phyloP scores from a whole-genome alignment of 257 asterid species.

The Salvia hispanica region DNA sequence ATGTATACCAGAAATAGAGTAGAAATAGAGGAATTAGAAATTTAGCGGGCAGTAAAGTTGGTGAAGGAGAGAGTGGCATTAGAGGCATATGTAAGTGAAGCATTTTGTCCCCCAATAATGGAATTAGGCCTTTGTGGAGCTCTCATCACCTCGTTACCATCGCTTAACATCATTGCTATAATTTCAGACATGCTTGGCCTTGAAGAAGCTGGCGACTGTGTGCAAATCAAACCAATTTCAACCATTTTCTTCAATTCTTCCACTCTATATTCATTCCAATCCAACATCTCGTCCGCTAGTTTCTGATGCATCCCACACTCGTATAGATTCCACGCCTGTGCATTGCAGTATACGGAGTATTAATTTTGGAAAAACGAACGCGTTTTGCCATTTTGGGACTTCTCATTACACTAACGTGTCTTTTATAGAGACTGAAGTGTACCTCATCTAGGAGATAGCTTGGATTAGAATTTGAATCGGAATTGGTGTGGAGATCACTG shows the following conservation, averaged over 20 bases:
- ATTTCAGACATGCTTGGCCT: slow-evolving; percentile 81
- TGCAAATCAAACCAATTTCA: slow-evolving; percentile 58
- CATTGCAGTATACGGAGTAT: not conserved
- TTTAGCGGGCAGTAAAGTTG: no score
- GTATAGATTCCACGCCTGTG: slow-evolving; percentile 68
- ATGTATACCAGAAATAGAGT: no score
- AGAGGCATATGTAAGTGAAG: no score
- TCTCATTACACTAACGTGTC: no score
- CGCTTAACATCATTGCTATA: slow-evolving; percentile 56
- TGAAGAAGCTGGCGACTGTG: slow-evolving; percentile 60
- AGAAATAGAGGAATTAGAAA: no score
- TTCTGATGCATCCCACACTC: slow-evolving; percentile 46
- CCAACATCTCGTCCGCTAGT: slow-evolving; percentile 56
- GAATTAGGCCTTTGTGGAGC: no score
- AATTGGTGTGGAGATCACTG: slow-evolving; percentile 44
- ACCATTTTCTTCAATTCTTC: slow-evolving; percentile 62
- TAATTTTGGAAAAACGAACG: no score
- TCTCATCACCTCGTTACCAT: slow-evolving; percentile 37
- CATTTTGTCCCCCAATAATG: no score
- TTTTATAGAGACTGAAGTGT: not conserved
- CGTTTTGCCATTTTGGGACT: no score
- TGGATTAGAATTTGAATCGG: slow-evolving; percentile 40
- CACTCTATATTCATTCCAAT: slow-evolving; percentile 36
- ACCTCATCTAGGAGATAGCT: slow-evolving; percentile 70
- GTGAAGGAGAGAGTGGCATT: no score